phyloP scores from a whole-genome alignment of 208 protist genomes.

The Trichomonas vaginalis region DNA sequence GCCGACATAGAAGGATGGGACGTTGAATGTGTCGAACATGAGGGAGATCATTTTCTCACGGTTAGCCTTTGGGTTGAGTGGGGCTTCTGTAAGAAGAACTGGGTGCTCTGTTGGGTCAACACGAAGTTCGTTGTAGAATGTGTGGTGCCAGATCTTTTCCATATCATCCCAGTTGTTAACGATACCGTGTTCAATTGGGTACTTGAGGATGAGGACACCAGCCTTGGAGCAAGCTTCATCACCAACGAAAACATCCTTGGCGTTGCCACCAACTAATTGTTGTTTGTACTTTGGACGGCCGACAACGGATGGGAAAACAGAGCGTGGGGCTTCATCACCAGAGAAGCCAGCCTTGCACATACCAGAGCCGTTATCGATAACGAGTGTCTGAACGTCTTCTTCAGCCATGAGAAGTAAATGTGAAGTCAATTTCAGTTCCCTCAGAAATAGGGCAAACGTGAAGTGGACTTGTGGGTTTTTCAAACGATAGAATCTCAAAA shows the following conservation, averaged over 20 bases:
- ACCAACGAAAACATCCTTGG: too few relatives aligned
- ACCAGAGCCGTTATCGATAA: constrained; percentile 38
- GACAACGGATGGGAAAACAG: too few relatives aligned
- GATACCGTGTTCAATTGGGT: too few relatives aligned
- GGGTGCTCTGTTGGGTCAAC: too few relatives aligned
- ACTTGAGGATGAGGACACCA: too few relatives aligned
- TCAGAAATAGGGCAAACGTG: not conserved
- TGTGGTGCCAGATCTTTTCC: too few relatives aligned
- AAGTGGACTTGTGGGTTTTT: not conserved
- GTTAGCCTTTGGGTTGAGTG: constrained; percentile 62
- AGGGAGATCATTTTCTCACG: constrained; percentile 62
- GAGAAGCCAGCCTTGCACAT: constrained; percentile 73
- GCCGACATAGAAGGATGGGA: constrained; percentile 51
- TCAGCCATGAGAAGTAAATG: not conserved
- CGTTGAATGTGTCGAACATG: too few relatives aligned
- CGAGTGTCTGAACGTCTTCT: not conserved
- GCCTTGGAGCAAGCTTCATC: too few relatives aligned
- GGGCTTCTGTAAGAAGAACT: constrained; percentile 65
- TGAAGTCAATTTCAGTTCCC: not conserved
- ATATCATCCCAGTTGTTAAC: too few relatives aligned
- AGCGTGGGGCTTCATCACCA: constrained; percentile 81
- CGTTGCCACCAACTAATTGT: too few relatives aligned
- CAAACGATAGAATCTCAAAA: not conserved
- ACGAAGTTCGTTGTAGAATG: too few relatives aligned
- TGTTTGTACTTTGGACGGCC: too few relatives aligned